Evolutionary conservation across 768 basidiomycete species (phyloP).

Genomic region (Tylopilus subfusipes): DNA sequence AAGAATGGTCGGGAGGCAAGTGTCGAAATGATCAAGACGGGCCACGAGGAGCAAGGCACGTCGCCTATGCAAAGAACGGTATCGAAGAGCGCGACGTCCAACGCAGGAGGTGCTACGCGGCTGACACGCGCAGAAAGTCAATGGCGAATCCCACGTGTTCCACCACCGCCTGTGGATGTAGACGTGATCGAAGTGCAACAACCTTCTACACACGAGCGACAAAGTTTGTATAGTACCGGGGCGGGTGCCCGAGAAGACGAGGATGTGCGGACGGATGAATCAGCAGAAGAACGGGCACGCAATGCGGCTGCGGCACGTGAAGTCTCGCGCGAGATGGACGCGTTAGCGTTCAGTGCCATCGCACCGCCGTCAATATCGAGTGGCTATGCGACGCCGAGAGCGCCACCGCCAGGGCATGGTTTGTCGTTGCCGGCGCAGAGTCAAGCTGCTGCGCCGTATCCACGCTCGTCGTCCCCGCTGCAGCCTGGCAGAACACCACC

Average conservation of each 20-base stretch:
- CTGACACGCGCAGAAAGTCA: conserved; percentile 21
- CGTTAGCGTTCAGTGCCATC: conserved; percentile 42
- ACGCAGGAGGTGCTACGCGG: background rate
- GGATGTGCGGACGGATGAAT: conserved; percentile 21
- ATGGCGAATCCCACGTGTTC: conserved; percentile 33
- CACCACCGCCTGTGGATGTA: conserved; percentile 37
- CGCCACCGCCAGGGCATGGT: conserved; percentile 10
- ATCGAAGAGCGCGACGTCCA: conserved; percentile 3
- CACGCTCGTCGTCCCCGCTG: background rate
- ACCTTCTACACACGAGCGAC: conserved; percentile 2
- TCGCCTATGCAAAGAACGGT: conserved; percentile 5
- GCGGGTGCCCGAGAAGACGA: conserved; percentile 24
- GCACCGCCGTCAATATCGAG: conserved; percentile 8
- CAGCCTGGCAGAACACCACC: conserved; percentile 11
- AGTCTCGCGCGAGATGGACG: conserved; percentile 61
- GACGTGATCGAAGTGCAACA: conserved; percentile 6
- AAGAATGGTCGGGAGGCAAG: conserved; percentile 10
- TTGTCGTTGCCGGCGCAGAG: background rate
- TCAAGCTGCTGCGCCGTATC: background rate
- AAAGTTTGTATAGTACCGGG: conserved; percentile 1
- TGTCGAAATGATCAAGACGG: background rate
- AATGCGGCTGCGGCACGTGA: conserved; percentile 69
- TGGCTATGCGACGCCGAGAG: conserved; percentile 17
- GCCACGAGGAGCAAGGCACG: conserved; percentile 1
- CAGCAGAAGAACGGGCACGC: conserved; percentile 49